These are phyloP conservation scores for Pisolithus orientalis DNA, from an alignment of 768 basidiomycete species.

Conservation along the genomic window DNA sequence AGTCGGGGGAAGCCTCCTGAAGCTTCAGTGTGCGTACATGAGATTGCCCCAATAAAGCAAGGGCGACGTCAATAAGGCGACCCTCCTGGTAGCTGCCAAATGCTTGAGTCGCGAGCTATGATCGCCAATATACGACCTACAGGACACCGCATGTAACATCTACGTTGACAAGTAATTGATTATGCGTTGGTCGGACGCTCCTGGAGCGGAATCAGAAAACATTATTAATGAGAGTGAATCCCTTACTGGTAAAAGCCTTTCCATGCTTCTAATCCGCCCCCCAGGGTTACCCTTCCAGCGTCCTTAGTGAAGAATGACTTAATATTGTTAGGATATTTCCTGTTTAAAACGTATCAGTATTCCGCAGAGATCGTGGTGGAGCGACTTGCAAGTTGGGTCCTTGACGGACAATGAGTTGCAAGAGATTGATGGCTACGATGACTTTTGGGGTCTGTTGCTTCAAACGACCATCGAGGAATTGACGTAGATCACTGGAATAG, in stretches of 20 bases:
- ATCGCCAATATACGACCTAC: conserved; percentile 21
- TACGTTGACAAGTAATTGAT: conserved; percentile 37
- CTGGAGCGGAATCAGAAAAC: conserved; percentile 18
- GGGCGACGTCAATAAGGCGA: conserved; percentile 23
- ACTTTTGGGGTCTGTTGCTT: conserved; percentile 23
- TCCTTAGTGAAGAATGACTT: conserved; percentile 38
- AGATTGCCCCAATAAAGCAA: conserved; percentile 20
- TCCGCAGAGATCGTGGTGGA: not conserved
- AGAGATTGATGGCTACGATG: conserved; percentile 36
- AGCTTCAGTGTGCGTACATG: conserved; percentile 28
- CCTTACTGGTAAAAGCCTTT: conserved; percentile 47
- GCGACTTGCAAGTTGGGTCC: conserved; percentile 36
- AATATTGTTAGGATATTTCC: conserved; percentile 40
- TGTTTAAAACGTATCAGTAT: conserved; percentile 10
- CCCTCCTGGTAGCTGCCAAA: conserved; percentile 22
- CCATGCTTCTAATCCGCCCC: conserved; percentile 37
- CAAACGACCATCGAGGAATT: conserved; percentile 18
- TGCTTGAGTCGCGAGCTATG: not conserved
- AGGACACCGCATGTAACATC: conserved; percentile 42
- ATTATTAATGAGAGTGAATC: not conserved
- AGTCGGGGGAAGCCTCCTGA: conserved; percentile 11
- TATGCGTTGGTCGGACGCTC: conserved; percentile 40
- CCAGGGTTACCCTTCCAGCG: conserved; percentile 20
- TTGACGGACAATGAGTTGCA: conserved; percentile 46
- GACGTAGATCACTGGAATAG: conserved; percentile 17